These are phyloP conservation scores for Lipomyces spencermartinsiae DNA, from an alignment of 805 yeast genomes.

Conservation along the genomic window DNA sequence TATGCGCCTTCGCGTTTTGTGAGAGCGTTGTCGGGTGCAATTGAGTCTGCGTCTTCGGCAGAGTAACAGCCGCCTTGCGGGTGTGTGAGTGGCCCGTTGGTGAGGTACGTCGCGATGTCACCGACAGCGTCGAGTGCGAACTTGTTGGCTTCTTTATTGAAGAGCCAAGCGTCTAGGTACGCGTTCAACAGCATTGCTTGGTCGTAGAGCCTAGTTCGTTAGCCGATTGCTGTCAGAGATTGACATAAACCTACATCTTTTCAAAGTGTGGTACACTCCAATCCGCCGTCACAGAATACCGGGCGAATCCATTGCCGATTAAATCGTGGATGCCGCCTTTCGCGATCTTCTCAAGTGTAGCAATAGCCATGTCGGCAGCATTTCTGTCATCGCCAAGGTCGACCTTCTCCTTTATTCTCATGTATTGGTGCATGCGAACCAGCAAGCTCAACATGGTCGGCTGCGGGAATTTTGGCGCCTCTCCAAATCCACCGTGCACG, in stretches of 20 bases:
- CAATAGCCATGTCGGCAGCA: conserved; percentile 40
- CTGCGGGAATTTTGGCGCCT: conserved; percentile 49
- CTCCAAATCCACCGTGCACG: conserved; percentile 46
- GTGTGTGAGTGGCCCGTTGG: conserved; percentile 39
- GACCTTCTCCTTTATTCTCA: conserved; percentile 28
- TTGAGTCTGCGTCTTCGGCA: conserved; percentile 48
- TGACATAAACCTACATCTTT: conserved; percentile 41
- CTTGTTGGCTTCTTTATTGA: conserved; percentile 36
- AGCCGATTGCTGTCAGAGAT: background rate
- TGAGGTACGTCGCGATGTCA: conserved; percentile 41
- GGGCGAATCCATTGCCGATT: conserved; percentile 48
- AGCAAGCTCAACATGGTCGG: conserved; percentile 44
- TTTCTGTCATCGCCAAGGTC: conserved; percentile 15
- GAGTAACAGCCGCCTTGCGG: conserved; percentile 44
- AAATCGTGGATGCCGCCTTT: conserved; percentile 50
- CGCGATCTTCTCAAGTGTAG: conserved; percentile 44
- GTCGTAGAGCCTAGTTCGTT: conserved; percentile 42
- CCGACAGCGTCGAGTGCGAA: conserved; percentile 37
- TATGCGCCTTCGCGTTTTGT: conserved; percentile 45
- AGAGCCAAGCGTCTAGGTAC: conserved; percentile 42
- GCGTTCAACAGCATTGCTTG: conserved; percentile 48
- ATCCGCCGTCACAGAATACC: conserved; percentile 49
- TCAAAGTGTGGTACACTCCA: conserved; percentile 52
- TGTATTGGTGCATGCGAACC: conserved; percentile 24
- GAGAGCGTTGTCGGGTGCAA: conserved; percentile 35